These are phyloP conservation scores for Gossypium gossypioides DNA, from an alignment of 441 rosid genomes.

Conservation along the genomic window DNA sequence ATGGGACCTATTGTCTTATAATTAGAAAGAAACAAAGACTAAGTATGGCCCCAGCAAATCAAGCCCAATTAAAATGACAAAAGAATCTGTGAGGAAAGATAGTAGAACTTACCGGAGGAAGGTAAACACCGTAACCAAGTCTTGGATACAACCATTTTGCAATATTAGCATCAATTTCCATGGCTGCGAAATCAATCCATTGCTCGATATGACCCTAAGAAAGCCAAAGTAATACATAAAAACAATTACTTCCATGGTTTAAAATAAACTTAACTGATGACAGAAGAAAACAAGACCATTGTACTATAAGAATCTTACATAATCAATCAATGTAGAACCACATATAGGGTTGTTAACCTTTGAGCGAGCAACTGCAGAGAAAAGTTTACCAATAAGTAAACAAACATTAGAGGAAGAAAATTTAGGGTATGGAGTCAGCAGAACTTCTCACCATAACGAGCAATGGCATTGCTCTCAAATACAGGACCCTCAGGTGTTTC, in stretches of 20 bases:
- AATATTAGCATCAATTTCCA: conserved; percentile 60
- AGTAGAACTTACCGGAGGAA: conserved; percentile 47
- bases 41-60: neutral
- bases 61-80: neutral
- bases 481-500: conserved; percentile 80
- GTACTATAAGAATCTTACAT: conserved; percentile 29
- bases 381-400: conserved; percentile 1
- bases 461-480: conserved; percentile 91
- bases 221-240: neutral
- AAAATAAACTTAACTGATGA: neutral
- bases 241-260: neutral
- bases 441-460: conserved; percentile 58
- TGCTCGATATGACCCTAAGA: conserved; percentile 72
- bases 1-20: neutral
- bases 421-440: neutral
- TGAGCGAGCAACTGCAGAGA: conserved; percentile 39
- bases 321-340: conserved; percentile 58
- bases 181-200: conserved; percentile 74
- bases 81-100: neutral
- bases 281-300: neutral
- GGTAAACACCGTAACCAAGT: conserved; percentile 35
- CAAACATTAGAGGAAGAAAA: neutral
- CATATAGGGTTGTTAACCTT: conserved; percentile 48
- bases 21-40: neutral
- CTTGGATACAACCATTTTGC: conserved; percentile 50